Conservation (phyloP, 345 rosid species). For the Hypericum perforatum region DNA sequence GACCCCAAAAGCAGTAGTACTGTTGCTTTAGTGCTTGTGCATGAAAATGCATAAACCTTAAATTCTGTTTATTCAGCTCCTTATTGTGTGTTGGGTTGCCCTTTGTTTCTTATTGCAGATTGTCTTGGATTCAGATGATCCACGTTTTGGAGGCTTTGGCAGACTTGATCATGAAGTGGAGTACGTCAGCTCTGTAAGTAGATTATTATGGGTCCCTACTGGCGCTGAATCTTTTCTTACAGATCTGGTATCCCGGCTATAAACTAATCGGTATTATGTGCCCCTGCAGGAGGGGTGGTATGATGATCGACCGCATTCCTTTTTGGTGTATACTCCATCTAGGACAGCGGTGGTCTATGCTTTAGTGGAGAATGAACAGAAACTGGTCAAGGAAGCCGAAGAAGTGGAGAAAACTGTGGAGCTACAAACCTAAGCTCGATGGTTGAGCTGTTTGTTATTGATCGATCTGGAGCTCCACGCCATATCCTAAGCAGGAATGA, state of each 20-base stretch:
- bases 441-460: too few species aligned
- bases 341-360: conserved; percentile 87
- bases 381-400: too few species aligned
- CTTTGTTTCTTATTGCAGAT: conserved; percentile 27
- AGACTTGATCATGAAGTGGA: conserved; percentile 56
- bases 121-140: conserved; percentile 70
- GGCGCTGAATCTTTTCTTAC: background rate
- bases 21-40: too few species aligned
- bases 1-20: too few species aligned
- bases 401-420: too few species aligned
- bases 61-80: too few species aligned
- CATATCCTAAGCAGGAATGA: too few species aligned
- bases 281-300: conserved; percentile 57
- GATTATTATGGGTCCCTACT: background rate
- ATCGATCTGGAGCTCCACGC: too few species aligned
- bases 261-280: background rate
- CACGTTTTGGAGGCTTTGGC: conserved; percentile 65
- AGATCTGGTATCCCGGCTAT: background rate
- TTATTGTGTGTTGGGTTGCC: too few species aligned
- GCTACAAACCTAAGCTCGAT: too few species aligned
- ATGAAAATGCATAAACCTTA: too few species aligned
- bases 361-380: conserved; percentile 35
- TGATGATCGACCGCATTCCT: conserved; percentile 59
- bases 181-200: conserved; percentile 63
- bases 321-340: conserved; percentile 72